Percentiles rank a stretch among this genome's conserved stretches.
Evolutionary conservation across 805 yeast species (phyloP).

Genomic region (Lipomyces lipofer): DNA sequence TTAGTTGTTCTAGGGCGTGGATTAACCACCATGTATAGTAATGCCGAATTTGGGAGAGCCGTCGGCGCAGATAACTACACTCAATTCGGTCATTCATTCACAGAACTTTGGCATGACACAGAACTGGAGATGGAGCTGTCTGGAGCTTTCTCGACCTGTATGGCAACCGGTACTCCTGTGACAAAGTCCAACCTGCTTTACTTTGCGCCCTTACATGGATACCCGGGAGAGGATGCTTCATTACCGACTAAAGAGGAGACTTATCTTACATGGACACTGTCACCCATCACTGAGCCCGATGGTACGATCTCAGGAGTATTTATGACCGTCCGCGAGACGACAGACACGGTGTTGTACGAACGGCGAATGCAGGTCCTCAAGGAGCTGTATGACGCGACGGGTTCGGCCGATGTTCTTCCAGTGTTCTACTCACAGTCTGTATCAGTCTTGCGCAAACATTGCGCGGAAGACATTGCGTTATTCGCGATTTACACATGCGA

Average conservation of each 20-base stretch:
- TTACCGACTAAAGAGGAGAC: slow-evolving; percentile 11
- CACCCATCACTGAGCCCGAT: slow-evolving; percentile 32
- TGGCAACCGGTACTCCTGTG: slow-evolving; percentile 12
- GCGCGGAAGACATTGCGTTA: slow-evolving; percentile 29
- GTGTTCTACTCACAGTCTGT: slow-evolving; percentile 23
- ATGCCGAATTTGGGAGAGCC: slow-evolving; percentile 20
- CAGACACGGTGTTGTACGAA: slow-evolving; percentile 35
- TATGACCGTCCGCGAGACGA: slow-evolving; percentile 32
- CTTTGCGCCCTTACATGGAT: slow-evolving; percentile 7
- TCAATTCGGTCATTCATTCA: slow-evolving; percentile 18
- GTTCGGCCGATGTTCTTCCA: slow-evolving; percentile 14
- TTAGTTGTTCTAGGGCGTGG: neutral
- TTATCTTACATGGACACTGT: slow-evolving; percentile 24
- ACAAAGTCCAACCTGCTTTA: slow-evolving; percentile 12
- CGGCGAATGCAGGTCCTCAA: slow-evolving; percentile 25
- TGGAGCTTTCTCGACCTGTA: slow-evolving; percentile 20
- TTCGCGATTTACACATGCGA: slow-evolving; percentile 25
- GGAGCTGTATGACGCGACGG: slow-evolving; percentile 28
- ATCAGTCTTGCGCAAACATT: slow-evolving; percentile 15
- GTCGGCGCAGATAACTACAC: slow-evolving; percentile 15
- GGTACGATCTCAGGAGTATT: slow-evolving; percentile 35
- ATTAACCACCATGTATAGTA: slow-evolving; percentile 7
- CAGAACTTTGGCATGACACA: slow-evolving; percentile 19
- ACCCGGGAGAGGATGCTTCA: neutral
- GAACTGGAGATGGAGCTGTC: slow-evolving; percentile 20